Evolutionary conservation across 371 early-diverging fungal genomes (phyloP), one percentile per base, ranked within the genome.

Genomic region (Dichotomocladium elegans): DNA sequence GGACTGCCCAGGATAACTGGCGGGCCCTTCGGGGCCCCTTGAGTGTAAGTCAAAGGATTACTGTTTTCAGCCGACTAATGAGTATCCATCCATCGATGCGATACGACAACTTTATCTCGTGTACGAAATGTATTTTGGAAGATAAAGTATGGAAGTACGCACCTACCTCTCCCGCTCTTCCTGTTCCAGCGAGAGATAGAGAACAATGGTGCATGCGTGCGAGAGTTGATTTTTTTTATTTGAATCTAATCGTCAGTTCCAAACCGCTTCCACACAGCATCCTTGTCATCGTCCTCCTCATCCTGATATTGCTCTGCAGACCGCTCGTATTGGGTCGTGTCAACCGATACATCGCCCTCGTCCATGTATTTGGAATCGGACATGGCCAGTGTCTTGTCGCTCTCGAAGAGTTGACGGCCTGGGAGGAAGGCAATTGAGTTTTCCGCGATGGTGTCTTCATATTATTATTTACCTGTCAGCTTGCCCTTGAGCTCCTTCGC

Each of bases 371-470:
- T 80, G 43, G 88, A 74, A 70, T 97, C 97, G 4, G 92, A 91
- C 61, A 71, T 66, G 27, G 91, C 94, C 47, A 97, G 80, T 34
- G 88, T 72, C 69, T 78, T 78, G 65, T 97, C 93, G 59, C 88
- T 84, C 63, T 94, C 95, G 61, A 97, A 97, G 70, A 95, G 70
- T 76, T 94, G 88, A 24, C 93, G 84, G 19, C 96, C 95, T 82
- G 31, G 6, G 15, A 46, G 12, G 29, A 34, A 25, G 1, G 21
- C 15, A n/a, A 37, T 9, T 15, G 7, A 9, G 21, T 37, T 21
- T 21, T 17, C 21, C 37, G 21, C 9, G n/a, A 2, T 34, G n/a
- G n/a, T 34, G 17, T 34, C 37, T 7, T 37, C 15, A 37, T 35
- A n/a, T 5, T 15, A n/a, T 31, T 29, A 22, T 45, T 51, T 72